Evolutionary conservation across 495 filamentous ascomycete species (phyloP).

Genomic region (Trichocladium uniseriatum): DNA sequence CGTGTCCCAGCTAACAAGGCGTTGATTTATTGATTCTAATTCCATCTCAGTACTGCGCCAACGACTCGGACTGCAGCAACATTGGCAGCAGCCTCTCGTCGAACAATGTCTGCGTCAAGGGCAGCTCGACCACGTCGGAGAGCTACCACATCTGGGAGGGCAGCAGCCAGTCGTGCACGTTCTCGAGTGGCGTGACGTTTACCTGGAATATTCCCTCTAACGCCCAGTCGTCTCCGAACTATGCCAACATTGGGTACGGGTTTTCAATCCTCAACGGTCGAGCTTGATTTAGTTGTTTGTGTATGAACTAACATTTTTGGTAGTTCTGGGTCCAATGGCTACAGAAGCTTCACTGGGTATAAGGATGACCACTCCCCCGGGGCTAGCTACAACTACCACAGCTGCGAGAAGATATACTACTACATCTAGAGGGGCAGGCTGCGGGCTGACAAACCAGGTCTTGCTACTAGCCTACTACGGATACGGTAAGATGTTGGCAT

Average conservation of each 20-base stretch:
- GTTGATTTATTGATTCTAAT: not conserved
- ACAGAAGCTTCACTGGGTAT: slow-evolving; percentile 1
- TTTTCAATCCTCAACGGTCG: not conserved
- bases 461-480: too few species aligned
- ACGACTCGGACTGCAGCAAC: slow-evolving; percentile 8
- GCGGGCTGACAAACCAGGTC: too few species aligned
- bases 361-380: slow-evolving; percentile 9
- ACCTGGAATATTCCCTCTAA: slow-evolving; percentile 11
- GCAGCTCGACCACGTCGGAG: not conserved
- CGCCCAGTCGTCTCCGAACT: slow-evolving; percentile 9
- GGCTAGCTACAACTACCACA: not conserved
- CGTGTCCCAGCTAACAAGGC: not conserved
- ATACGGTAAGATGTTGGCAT: too few species aligned
- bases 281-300: not conserved
- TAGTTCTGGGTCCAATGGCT: slow-evolving; percentile 9
- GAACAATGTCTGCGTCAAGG: slow-evolving; percentile 7
- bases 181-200: slow-evolving; percentile 9
- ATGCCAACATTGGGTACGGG: slow-evolving; percentile 2
- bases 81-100: not conserved
- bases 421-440: not conserved
- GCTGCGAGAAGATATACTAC: slow-evolving; percentile 6
- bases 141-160: slow-evolving; percentile 7
- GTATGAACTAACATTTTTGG: not conserved
- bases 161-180: slow-evolving; percentile 4
- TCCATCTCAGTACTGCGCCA: slow-evolving; percentile 4